Evolutionary conservation across 2,329 filamentous ascomycete genomes (phyloP).

Genomic region (Fusarium longipes): DNA sequence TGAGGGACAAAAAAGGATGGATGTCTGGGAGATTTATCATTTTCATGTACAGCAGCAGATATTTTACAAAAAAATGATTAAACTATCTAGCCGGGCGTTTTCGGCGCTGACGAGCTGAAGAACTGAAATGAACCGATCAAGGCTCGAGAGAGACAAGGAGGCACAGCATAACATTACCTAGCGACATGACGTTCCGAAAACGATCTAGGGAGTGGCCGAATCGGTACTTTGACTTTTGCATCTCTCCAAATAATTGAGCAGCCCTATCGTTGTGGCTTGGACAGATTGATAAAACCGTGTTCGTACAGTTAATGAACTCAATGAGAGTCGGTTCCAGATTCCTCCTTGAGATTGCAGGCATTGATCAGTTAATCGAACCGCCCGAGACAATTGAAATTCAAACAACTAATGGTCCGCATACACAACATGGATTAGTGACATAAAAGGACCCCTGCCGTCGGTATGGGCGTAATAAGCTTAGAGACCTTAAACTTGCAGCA

Average conservation of each 20-base stretch:
- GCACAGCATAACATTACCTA: not conserved
- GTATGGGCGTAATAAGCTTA: slow-evolving; percentile 34
- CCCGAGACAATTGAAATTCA: too few relatives aligned
- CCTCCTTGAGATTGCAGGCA: slow-evolving; percentile 5
- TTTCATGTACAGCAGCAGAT: slow-evolving; percentile 1
- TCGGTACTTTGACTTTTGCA: not conserved
- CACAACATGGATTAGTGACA: slow-evolving; percentile 13
- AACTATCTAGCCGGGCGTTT: not conserved
- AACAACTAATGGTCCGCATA: not conserved
- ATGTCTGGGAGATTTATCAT: not conserved
- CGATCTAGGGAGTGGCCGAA: slow-evolving; percentile 12
- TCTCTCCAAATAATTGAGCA: not conserved
- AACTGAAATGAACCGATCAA: slow-evolving; percentile 1
- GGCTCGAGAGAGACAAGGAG: not conserved
- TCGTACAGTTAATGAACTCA: not conserved
- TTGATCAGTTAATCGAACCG: too few relatives aligned
- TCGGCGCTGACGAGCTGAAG: slow-evolving; percentile 25
- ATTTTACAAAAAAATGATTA: not conserved
- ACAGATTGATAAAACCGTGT: not conserved
- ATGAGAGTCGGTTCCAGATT: not conserved
- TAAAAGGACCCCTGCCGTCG: slow-evolving; percentile 21
- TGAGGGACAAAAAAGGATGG: not conserved
- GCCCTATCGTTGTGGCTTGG: slow-evolving; percentile 12
- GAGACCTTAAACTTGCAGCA: slow-evolving; percentile 27
- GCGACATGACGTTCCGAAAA: not conserved